phyloP scores from a whole-genome alignment of 139 green algal genomes.

The Diplosphaera chodatii region DNA sequence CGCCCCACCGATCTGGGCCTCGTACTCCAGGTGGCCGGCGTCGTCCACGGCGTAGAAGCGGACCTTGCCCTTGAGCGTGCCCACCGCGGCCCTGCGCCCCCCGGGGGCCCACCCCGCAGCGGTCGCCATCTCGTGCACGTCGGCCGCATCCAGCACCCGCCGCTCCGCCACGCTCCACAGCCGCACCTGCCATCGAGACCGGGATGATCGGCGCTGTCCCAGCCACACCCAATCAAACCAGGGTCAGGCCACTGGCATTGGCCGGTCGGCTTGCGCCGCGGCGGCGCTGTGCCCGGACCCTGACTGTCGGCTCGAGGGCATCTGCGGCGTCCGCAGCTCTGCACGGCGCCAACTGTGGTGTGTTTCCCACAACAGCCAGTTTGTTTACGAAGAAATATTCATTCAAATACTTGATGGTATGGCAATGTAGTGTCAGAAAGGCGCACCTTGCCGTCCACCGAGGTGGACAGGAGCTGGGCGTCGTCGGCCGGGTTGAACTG shows the following conservation, averaged over 20 bases:
- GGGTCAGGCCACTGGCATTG: too few species aligned
- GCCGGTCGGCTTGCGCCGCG: too few species aligned
- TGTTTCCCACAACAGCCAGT: too few species aligned
- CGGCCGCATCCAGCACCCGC: slow-evolving; percentile 59
- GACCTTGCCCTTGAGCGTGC: slow-evolving; percentile 67
- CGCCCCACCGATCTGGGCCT: slow-evolving; percentile 60
- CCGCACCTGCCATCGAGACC: slow-evolving; percentile 36
- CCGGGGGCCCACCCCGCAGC: slow-evolving; percentile 60
- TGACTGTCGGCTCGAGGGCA: too few species aligned
- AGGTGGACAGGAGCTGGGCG: slow-evolving; percentile 71
- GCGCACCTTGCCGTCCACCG: slow-evolving; percentile 70
- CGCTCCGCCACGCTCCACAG: slow-evolving; percentile 83
- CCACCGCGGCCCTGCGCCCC: slow-evolving; percentile 51
- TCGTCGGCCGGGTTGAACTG: slow-evolving; percentile 80
- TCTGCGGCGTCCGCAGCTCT: too few species aligned
- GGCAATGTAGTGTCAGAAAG: too few species aligned
- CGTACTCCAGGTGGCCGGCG: slow-evolving; percentile 61
- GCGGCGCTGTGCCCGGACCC: too few species aligned
- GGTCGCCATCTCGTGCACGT: slow-evolving; percentile 90
- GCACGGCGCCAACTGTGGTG: too few species aligned
- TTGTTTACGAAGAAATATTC: too few species aligned
- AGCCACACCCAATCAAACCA: too few species aligned
- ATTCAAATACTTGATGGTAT: too few species aligned
- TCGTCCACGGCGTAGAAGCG: slow-evolving; percentile 51
- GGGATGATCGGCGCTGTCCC: background rate